Conservation (phyloP, 257 asterid genomes). For the Solanum etuberosum region DNA sequence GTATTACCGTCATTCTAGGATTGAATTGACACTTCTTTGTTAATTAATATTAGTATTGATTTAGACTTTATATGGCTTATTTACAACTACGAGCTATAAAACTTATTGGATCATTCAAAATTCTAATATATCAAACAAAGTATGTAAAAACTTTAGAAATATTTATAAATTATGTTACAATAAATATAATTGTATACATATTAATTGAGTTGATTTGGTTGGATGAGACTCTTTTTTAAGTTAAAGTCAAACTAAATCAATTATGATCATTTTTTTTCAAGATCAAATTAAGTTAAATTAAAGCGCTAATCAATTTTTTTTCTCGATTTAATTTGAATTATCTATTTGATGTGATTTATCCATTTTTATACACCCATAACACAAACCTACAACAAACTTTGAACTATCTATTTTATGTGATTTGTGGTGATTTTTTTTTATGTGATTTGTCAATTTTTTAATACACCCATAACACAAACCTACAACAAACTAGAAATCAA, state of each 20-base stretch:
- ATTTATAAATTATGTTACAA: not conserved
- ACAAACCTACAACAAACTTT: not conserved
- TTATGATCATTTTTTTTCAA: no score
- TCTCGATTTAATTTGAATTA: no score
- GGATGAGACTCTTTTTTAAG: not conserved
- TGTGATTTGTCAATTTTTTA: no score
- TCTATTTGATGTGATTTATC: not conserved
- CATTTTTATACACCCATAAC: not conserved
- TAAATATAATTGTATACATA: not conserved
- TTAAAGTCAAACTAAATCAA: not conserved
- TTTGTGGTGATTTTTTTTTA: no score
- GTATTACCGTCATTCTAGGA: no score
- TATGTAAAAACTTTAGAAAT: no score
- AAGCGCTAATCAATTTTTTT: not conserved
- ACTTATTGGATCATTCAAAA: not conserved
- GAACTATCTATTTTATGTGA: no score
- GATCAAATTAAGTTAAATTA: no score
- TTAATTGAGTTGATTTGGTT: not conserved
- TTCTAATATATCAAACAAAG: no score
- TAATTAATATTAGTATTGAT: no score
- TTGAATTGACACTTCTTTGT: no score
- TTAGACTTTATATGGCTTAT: not conserved
- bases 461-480: not conserved
- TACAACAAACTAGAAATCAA: not conserved
- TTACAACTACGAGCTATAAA: not conserved